A percentile compares a stretch with the other conserved stretches of the same genome.
Evolutionary conservation across 2,329 filamentous ascomycete genomes (phyloP).

Genomic region (Beauveria medogensis): DNA sequence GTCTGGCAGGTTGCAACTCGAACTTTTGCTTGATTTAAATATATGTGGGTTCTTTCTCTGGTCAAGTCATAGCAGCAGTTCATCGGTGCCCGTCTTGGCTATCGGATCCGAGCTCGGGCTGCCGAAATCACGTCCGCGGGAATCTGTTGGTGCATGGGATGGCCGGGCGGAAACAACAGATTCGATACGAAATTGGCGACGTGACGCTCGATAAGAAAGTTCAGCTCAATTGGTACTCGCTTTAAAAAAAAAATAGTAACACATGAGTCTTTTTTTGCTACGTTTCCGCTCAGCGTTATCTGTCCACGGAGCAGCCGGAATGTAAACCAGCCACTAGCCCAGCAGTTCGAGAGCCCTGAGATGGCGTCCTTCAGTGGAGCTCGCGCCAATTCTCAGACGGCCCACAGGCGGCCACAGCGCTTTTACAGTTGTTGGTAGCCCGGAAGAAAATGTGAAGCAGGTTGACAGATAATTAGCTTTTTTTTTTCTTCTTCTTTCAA

Average conservation of each 20-base stretch:
- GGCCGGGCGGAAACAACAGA: neutral
- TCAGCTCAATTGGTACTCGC: neutral
- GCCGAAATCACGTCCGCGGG: neutral
- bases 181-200: neutral
- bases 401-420: neutral
- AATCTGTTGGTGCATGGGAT: neutral
- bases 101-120: constrained; percentile 4
- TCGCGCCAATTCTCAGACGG: neutral
- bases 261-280: neutral
- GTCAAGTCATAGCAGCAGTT: neutral
- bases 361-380: neutral
- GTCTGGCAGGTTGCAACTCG: neutral
- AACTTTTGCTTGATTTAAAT: neutral
- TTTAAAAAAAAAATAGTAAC: neutral
- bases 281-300: neutral
- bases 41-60: no score
- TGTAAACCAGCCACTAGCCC: neutral
- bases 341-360: no score
- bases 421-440: neutral
- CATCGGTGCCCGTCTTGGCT: neutral
- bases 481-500: no score
- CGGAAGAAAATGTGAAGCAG: neutral
- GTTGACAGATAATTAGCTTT: no score
- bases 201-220: neutral
- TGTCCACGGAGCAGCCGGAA: neutral